A percentile compares a stretch with the other conserved stretches of the same genome.
Evolutionary conservation across 305 asterid genomes (phyloP).

Genomic region (Fraxinus velutina): DNA sequence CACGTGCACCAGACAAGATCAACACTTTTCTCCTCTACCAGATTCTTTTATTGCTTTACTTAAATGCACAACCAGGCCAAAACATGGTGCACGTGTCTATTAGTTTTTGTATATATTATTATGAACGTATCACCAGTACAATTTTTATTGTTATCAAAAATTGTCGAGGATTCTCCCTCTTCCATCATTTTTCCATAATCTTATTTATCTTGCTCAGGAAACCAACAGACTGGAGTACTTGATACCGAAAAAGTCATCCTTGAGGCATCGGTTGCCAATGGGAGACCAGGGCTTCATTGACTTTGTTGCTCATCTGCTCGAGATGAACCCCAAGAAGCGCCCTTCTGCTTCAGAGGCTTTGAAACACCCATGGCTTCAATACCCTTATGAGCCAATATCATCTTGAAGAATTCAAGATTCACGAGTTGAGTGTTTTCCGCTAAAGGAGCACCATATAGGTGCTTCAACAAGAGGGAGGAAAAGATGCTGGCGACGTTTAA

Average conservation of each 20-base stretch:
- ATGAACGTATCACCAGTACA: neutral
- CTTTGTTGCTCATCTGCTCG: conserved; percentile 79
- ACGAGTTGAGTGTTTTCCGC: conserved; percentile 2
- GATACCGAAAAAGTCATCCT: conserved; percentile 88
- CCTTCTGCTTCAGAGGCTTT: conserved; percentile 94
- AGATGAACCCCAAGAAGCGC: conserved; percentile 76
- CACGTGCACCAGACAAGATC: neutral
- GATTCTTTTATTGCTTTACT: neutral
- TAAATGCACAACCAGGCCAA: neutral
- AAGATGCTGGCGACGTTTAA: conserved; percentile 8
- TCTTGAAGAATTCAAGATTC: conserved; percentile 40
- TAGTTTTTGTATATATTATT: neutral
- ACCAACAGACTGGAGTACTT: conserved; percentile 77
- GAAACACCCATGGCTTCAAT: conserved; percentile 93
- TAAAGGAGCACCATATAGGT: conserved; percentile 18
- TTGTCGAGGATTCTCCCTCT: neutral
- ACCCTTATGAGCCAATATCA: conserved; percentile 94
- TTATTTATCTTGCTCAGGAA: conserved; percentile 49
- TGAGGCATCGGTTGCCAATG: conserved; percentile 94
- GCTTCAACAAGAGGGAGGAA: conserved; percentile 24
- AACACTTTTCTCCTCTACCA: neutral
- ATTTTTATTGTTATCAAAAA: neutral
- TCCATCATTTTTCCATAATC: neutral
- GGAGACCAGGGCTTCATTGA: conserved; percentile 97
- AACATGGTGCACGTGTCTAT: neutral